Evolutionary conservation across 2,329 filamentous ascomycete genomes (phyloP).

Genomic region (Mycogone perniciosa): DNA sequence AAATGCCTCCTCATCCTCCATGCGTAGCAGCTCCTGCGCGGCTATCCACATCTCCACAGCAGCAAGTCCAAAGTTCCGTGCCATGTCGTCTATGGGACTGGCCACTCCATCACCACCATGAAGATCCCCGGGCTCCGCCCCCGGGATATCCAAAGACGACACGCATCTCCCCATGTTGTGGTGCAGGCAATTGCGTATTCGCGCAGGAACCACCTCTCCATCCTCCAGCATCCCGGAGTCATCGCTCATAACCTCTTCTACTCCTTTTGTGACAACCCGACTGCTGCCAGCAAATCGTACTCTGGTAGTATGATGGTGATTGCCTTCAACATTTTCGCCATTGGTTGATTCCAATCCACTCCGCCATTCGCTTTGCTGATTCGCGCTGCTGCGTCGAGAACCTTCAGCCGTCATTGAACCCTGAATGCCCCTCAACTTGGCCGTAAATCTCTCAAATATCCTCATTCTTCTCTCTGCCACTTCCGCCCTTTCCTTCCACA

Average conservation of each 20-base stretch:
- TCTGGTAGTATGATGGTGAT: background rate
- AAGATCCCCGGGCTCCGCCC: background rate
- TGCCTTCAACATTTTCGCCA: background rate
- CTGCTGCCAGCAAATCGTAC: conserved; percentile 1
- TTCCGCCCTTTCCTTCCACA: conserved; percentile 51
- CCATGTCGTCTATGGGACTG: background rate
- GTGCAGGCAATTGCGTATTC: conserved; percentile 23
- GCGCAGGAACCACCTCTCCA: conserved; percentile 19
- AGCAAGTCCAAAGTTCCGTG: conserved; percentile 15
- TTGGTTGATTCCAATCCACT: background rate
- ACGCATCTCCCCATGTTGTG: background rate
- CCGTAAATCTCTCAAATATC: conserved; percentile 40
- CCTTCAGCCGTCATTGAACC: conserved; percentile 10
- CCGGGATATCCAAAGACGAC: too few relatives aligned
- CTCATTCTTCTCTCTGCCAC: conserved; percentile 47
- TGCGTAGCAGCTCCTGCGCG: conserved; percentile 24
- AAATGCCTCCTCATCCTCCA: conserved; percentile 15
- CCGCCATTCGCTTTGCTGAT: background rate
- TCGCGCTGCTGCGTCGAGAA: background rate
- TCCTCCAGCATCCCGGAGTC: conserved; percentile 22
- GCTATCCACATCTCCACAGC: conserved; percentile 27
- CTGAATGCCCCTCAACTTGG: conserved; percentile 27
- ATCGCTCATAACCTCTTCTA: conserved; percentile 13
- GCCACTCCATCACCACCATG: conserved; percentile 5
- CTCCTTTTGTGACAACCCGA: background rate